Evolutionary conservation across 345 rosid species (phyloP).

Genomic region (Lepidium sativum): DNA sequence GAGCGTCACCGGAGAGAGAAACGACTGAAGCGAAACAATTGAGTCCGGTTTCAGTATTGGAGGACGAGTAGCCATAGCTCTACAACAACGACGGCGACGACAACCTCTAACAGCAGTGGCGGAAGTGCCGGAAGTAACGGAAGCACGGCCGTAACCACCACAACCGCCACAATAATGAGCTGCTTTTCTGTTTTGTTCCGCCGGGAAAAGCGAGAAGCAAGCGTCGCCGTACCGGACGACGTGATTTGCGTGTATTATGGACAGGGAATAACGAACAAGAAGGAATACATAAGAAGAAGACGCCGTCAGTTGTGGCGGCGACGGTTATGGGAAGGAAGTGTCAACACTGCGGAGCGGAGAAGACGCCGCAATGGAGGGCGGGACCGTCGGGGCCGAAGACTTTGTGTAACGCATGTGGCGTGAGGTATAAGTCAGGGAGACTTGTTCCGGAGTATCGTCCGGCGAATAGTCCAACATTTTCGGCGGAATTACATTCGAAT

Average conservation of each 20-base stretch:
- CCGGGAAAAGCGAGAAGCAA: slow-evolving; percentile 68
- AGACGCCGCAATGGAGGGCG: slow-evolving; percentile 90
- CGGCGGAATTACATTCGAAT: slow-evolving; percentile 57
- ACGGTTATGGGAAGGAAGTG: slow-evolving; percentile 57
- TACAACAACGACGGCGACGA: neutral
- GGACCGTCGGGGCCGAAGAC: slow-evolving; percentile 78
- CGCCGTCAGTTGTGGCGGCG: neutral
- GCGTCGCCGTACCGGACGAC: slow-evolving; percentile 34
- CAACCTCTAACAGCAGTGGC: slow-evolving; percentile 31
- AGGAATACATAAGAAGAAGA: slow-evolving; percentile 29
- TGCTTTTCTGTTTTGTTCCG: slow-evolving; percentile 31
- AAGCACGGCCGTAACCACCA: neutral
- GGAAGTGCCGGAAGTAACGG: slow-evolving; percentile 25
- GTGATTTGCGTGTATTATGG: slow-evolving; percentile 25
- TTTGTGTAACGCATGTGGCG: slow-evolving; percentile 85
- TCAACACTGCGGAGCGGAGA: slow-evolving; percentile 74
- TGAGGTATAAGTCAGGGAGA: slow-evolving; percentile 77
- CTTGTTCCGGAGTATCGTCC: slow-evolving; percentile 84
- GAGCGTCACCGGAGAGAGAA: slow-evolving; percentile 16
- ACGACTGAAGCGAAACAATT: slow-evolving; percentile 27
- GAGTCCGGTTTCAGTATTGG: slow-evolving; percentile 65
- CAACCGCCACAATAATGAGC: slow-evolving; percentile 23
- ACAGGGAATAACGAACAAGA: slow-evolving; percentile 12
- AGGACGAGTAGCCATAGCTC: slow-evolving; percentile 46
- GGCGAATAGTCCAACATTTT: slow-evolving; percentile 65